Evolutionary conservation across 257 asterid genomes (phyloP), one percentile per base, ranked within the genome.

Genomic region (Solanum habrochaites): DNA sequence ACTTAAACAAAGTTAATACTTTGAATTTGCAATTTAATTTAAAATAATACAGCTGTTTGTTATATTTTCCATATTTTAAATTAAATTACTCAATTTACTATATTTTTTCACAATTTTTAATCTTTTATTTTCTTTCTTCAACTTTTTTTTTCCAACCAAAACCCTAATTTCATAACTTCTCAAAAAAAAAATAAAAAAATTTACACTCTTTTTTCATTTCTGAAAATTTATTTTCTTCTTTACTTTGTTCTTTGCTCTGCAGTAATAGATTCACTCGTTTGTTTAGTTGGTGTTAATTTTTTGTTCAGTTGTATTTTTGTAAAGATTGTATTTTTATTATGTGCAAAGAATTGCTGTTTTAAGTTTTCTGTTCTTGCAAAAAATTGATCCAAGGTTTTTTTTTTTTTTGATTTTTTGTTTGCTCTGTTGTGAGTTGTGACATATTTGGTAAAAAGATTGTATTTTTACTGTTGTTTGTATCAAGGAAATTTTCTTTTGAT

Each of bases 1-100:
- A 90, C 93, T 94, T 91, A 96, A 96, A 95, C 94, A 88, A 90
- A 94, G 92, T 96, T 94, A 89, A 95, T 96, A 90, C 91, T 92
- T 91, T 90, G 91, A 89, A 91, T 93, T 93, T 90, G 91, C 90
- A 89, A 91, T 91, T 32, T 71, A 32, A 35, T 32, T 71, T 71
- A 95, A 90, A 88, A 93, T 93, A 94, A 89, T 91, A 69, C 83
- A 88, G 85, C 83, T 45, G 40, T 27, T 25, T 92, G 93, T 87
- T 89, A 83, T 83, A 87, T 87, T 83, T 75, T 88, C 52, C 85
- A 86, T 87, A 88, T 88, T 89, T 84, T 89, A 90, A 42, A 91
- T 81, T 90, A 90, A 87, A 88, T 90, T 86, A 18, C 64, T 56
- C 64, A 56, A 56, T 18, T 56, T 56, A 56, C 64, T 18, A 56